Base-by-base conservation (phyloP, 768 basidiomycete species). In the Kockovaella imperatae region DNA sequence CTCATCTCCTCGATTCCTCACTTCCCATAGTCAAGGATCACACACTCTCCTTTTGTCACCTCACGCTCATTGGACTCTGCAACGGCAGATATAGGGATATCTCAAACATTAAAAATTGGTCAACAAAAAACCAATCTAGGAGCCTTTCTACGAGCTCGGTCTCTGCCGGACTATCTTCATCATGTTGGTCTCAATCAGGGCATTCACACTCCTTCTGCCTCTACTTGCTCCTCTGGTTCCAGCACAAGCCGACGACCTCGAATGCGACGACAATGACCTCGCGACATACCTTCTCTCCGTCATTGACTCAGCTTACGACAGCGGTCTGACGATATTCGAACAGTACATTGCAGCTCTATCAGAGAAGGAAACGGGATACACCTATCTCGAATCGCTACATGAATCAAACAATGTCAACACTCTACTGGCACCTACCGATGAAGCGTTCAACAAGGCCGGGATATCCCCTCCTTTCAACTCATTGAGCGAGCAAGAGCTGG, bases 251-350 rank as follows among this genome's bases (percentile, higher is more conserved):
- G 30, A 7, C 26, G 36, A 53, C n/a, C 43, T 62, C 24, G 52
- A 51, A 14, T 67, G 64, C 47, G 36, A 42, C 42, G 52, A 67
- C 42, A 30, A 34, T 6, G 17, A 42, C 14, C 45, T 67, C 1
- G 49, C 56, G 18, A 38, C 50, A n/a, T 67, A 61, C 43, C 59
- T 67, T 32, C 31, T 57, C 15, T 28, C 45, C 4, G 51, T 67
- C 0, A 54, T 67, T 17, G 64, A 67, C 42, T 30, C 30, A 13
- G 52, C 61, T 26, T 67, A 55, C 42, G 45, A 41, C 31, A 61
- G 59, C 45, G 64, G 64, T 7, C 49, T 63, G 4, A 61, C 62
- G 17, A 54, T 39, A 10, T 67, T 55, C 52, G 64, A 67, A 43
- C 39, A 56, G 29, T 53, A 63, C 34, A 41, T 67, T 11, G 57